Base-by-base conservation (phyloP, 2,329 filamentous ascomycete species). In the Ophiostoma triangulosporum region DNA sequence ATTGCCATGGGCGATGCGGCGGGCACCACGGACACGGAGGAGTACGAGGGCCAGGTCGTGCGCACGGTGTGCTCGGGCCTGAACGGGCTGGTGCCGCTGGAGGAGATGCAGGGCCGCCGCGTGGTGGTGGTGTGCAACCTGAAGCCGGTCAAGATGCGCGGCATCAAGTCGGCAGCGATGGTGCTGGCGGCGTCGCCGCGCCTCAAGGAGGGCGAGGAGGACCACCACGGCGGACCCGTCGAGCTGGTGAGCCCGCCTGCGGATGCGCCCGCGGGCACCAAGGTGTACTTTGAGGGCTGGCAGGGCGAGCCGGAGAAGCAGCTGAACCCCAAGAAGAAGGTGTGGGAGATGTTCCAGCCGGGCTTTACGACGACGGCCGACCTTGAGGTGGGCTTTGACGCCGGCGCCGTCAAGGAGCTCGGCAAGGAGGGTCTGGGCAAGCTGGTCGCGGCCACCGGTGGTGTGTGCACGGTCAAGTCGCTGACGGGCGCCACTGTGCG, bases 121-220 rank as follows among this genome's bases (percentile, higher is more conserved):
- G 88, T 98, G 57, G 80, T 98, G 31, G 87, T 93, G 1, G 91
- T 98, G 22, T 95, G 88, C 76, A 98, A 98, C 71, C 80, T 98
- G 61, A 98, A 98, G 77, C 93, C 93, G 50, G 93, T 97, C 68
- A 98, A 94, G 69, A 98, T 98, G 93, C 87, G 93, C 59, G 93
- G 93, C 60, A 76, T 81, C 72, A 81, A 81, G 72, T 81, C 78
- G 3, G 78, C 72, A 61, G 78, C 90, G 64, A 97, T 98, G 93
- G 93, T 98, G 15, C 79, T 98, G 36, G 93, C 93, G 9, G 93
- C 93, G 2, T 95, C 88, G 17, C 93, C 91, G n/a, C 76, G 77
- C 56, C 68, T 86, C 48, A 82, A 83, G 64, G 86, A 91, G 64
- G 91, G 89, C 45, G 90, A 46, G 46, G 84, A 79, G 49, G 84